A percentile compares a stretch with the other conserved stretches of the same genome.
These are phyloP conservation scores for Neonothopanus nambi DNA, from an alignment of 1,284 basidiomycete genomes.

Conservation along the genomic window DNA sequence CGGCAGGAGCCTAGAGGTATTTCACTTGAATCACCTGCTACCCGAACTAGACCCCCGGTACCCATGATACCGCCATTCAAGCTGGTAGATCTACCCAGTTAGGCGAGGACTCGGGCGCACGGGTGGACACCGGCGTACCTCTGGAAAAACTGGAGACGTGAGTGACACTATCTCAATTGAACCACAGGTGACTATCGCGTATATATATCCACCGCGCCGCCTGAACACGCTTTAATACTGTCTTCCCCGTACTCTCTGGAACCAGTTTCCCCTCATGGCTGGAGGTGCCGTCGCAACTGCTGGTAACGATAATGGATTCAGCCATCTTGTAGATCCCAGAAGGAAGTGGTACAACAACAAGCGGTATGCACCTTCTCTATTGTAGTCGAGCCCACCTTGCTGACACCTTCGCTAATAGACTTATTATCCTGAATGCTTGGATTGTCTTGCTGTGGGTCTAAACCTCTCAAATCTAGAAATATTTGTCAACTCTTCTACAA, in stretches of 20 bases:
- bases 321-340: constrained; percentile 61
- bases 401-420: constrained; percentile 33
- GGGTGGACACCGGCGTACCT: constrained; percentile 38
- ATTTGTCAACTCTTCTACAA: not conserved
- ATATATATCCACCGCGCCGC: constrained; percentile 18
- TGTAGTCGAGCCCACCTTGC: not conserved
- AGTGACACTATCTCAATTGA: constrained; percentile 32
- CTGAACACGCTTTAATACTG: constrained; percentile 27
- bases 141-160: constrained; percentile 37
- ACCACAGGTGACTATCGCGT: not conserved
- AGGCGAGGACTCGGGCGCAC: not conserved
- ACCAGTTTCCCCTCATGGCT: constrained; percentile 34
- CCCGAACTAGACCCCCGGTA: no score
- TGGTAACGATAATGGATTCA: constrained; percentile 40
- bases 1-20: no score
- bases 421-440: constrained; percentile 67
- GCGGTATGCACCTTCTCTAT: constrained; percentile 41
- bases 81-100: no score
- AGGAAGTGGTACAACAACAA: constrained; percentile 75
- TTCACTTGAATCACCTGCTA: no score
- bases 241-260: constrained; percentile 28
- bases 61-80: no score
- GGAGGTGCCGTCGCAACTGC: constrained; percentile 51
- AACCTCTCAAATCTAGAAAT: no score
- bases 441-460: constrained; percentile 67